A percentile compares a stretch with the other conserved stretches of the same genome.
phyloP scores from a whole-genome alignment of 2,329 filamentous ascomycete species.

The Penicillium sp. region DNA sequence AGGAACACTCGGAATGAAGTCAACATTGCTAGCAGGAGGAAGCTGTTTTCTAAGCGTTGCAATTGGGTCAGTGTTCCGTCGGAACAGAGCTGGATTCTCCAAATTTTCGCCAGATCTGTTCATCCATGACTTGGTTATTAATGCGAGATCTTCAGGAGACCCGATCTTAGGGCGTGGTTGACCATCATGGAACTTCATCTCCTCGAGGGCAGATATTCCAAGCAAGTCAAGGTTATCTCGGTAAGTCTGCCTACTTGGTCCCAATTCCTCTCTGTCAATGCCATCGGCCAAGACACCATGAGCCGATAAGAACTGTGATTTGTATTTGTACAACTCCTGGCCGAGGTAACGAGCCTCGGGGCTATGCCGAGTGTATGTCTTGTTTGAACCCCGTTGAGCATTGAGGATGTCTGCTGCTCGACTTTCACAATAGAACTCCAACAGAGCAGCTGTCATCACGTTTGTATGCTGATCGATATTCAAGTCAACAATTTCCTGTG shows the following conservation, averaged over 20 bases:
- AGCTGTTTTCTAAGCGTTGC: conserved; percentile 18
- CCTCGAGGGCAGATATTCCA: conserved; percentile 38
- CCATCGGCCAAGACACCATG: conserved; percentile 42
- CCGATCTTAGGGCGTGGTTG: conserved; percentile 21
- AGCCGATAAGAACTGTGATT: conserved; percentile 42
- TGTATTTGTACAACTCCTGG: conserved; percentile 40
- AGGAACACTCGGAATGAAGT: conserved; percentile 24
- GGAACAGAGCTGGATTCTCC: conserved; percentile 15
- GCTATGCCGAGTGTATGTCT: conserved; percentile 40
- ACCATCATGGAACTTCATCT: conserved; percentile 28
- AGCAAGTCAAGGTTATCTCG: conserved; percentile 44
- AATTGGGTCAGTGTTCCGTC: conserved; percentile 10
- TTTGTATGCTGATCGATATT: conserved; percentile 39
- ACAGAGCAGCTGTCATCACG: conserved; percentile 43
- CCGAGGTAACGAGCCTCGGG: conserved; percentile 44
- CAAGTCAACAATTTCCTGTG: conserved; percentile 28
- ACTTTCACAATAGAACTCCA: conserved; percentile 46
- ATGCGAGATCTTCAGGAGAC: conserved; percentile 20
- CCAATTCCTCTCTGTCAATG: conserved; percentile 39
- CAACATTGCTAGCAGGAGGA: conserved; percentile 16
- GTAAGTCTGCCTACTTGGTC: conserved; percentile 39
- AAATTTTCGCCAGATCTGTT: conserved; percentile 16
- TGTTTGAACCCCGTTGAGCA: conserved; percentile 33
- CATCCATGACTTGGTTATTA: conserved; percentile 20
- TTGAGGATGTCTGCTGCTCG: conserved; percentile 47